Evolutionary conservation across 2,329 filamentous ascomycete genomes (phyloP).

Genomic region (Didymella segeticola): DNA sequence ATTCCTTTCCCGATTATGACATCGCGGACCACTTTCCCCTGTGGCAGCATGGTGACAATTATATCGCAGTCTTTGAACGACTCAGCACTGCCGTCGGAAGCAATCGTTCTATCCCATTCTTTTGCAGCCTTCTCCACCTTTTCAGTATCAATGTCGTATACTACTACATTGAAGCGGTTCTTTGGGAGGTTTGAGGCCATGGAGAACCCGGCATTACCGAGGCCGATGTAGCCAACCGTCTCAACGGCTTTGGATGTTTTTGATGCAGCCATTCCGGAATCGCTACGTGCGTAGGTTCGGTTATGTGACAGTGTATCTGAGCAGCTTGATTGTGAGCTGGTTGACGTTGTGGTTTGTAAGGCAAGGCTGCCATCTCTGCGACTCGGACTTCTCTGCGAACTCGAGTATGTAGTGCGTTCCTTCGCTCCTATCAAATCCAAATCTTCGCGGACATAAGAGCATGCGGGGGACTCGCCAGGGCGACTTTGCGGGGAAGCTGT

Average conservation of each 20-base stretch:
- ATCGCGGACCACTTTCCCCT: slow-evolving; percentile 9
- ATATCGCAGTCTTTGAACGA: slow-evolving; percentile 10
- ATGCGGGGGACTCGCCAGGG: not conserved
- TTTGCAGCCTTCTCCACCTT: slow-evolving; percentile 6
- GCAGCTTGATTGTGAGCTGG: not conserved
- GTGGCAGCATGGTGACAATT: slow-evolving; percentile 12
- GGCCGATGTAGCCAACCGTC: slow-evolving; percentile 12
- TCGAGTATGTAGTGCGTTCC: not conserved
- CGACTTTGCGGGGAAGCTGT: slow-evolving; percentile 9
- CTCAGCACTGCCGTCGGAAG: slow-evolving; percentile 7
- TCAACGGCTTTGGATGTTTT: not conserved
- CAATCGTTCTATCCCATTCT: slow-evolving; percentile 6
- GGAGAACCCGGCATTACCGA: slow-evolving; percentile 15
- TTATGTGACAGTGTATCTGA: not conserved
- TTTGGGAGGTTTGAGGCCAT: slow-evolving; percentile 9
- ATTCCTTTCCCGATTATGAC: slow-evolving; percentile 5
- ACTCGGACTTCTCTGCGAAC: slow-evolving; percentile 5
- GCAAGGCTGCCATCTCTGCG: not conserved
- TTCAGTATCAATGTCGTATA: slow-evolving; percentile 6
- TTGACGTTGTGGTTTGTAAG: not conserved
- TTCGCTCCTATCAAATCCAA: not conserved
- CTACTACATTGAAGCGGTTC: slow-evolving; percentile 8
- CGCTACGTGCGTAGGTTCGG: not conserved
- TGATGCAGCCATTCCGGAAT: not conserved
- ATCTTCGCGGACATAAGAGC: not conserved